phyloP scores from a whole-genome alignment of 2,329 filamentous ascomycete species.

The Colletotrichum lentis region DNA sequence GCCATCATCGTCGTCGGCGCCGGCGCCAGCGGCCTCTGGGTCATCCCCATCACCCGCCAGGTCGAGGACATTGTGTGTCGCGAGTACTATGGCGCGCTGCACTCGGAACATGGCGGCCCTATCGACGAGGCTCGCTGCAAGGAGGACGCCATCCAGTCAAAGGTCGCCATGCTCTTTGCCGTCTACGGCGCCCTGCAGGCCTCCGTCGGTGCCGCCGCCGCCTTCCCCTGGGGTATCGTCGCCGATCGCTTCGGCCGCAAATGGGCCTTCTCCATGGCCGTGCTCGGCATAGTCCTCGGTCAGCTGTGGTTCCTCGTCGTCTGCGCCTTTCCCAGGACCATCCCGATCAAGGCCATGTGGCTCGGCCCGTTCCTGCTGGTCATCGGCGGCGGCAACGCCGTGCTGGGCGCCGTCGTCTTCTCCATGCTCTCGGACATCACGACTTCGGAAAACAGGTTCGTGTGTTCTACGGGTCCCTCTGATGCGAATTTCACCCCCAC shows the following conservation, averaged over 20 bases:
- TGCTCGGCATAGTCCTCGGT: slow-evolving; percentile 45
- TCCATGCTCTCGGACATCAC: slow-evolving; percentile 51
- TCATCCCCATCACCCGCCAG: slow-evolving; percentile 47
- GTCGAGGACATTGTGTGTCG: slow-evolving; percentile 53
- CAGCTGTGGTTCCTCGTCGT: slow-evolving; percentile 45
- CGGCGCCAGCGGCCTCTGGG: slow-evolving; percentile 44
- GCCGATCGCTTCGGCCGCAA: slow-evolving; percentile 52
- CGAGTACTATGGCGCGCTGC: slow-evolving; percentile 46
- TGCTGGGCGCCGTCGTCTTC: slow-evolving; percentile 45
- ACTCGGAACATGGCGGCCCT: slow-evolving; percentile 38
- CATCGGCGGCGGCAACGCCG: slow-evolving; percentile 49
- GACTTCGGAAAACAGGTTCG: slow-evolving; percentile 48
- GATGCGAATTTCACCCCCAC: no score
- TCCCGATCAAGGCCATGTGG: slow-evolving; percentile 49
- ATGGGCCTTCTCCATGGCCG: slow-evolving; percentile 45
- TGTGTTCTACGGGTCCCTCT: neutral
- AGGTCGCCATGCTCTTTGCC: slow-evolving; percentile 48
- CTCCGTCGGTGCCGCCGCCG: slow-evolving; percentile 45
- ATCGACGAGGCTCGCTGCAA: slow-evolving; percentile 52
- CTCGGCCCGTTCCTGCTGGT: slow-evolving; percentile 46
- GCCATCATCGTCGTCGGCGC: slow-evolving; percentile 45
- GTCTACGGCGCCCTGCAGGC: slow-evolving; percentile 44
- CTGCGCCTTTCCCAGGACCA: slow-evolving; percentile 45
- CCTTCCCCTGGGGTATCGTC: slow-evolving; percentile 50
- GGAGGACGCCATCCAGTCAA: slow-evolving; percentile 47